phyloP scores from a whole-genome alignment of 2,329 filamentous ascomycete genomes.

The Colletotrichum filicis region DNA sequence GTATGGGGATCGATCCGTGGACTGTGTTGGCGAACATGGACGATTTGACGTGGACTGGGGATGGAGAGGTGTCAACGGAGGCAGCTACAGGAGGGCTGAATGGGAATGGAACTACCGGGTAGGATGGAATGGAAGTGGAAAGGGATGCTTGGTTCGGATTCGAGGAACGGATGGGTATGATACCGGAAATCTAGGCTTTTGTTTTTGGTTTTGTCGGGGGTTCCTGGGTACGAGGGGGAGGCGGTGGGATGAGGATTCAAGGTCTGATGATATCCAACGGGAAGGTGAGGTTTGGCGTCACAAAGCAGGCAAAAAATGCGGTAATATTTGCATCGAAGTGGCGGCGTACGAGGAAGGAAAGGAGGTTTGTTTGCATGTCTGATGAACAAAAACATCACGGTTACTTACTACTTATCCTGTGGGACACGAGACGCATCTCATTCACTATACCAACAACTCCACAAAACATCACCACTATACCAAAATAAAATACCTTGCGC shows the following conservation, averaged over 20 bases:
- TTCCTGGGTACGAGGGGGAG: rapidly evolving
- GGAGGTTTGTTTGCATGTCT: background rate
- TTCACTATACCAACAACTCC: background rate
- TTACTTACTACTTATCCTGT: too few species aligned
- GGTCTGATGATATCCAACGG: background rate
- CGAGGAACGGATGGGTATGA: background rate
- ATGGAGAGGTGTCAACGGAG: background rate
- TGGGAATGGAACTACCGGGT: background rate
- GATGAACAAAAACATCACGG: background rate
- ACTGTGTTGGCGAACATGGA: conserved; percentile 21
- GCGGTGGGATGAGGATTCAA: background rate
- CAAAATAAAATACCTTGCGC: too few species aligned
- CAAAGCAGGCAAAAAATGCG: background rate
- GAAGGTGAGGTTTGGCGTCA: background rate
- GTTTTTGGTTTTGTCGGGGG: background rate
- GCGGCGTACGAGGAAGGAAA: background rate
- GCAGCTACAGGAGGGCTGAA: background rate
- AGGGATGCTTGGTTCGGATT: background rate
- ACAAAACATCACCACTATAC: background rate
- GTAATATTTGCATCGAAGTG: background rate
- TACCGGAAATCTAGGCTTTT: background rate
- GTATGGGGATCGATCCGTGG: conserved; percentile 30
- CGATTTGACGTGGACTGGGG: conserved; percentile 22
- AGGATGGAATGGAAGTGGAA: background rate
- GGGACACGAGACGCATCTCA: background rate